Evolutionary conservation across 2,329 filamentous ascomycete species (phyloP).

Genomic region (Colletotrichum navitas): DNA sequence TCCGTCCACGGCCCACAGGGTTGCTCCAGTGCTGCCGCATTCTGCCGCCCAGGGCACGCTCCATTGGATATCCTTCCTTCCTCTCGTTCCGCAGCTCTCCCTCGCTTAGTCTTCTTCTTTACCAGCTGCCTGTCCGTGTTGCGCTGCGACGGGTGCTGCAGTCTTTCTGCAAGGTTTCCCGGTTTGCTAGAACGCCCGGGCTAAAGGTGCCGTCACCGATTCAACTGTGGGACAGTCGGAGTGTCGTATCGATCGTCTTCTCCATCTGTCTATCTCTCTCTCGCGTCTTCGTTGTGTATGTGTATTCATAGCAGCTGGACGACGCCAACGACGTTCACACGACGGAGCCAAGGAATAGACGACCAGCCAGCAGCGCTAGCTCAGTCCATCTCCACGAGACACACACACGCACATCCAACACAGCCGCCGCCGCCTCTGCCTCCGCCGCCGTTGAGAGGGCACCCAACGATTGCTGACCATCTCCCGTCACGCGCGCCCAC

Average conservation of each 20-base stretch:
- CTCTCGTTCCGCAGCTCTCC: slow-evolving; percentile 18
- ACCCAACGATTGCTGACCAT: slow-evolving; percentile 31
- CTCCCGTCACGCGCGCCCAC: slow-evolving; percentile 36
- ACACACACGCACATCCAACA: background rate
- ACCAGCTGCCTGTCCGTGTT: background rate
- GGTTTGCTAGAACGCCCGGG: slow-evolving; percentile 36
- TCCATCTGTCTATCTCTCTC: background rate
- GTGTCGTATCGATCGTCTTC: background rate
- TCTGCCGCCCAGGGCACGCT: slow-evolving; percentile 34
- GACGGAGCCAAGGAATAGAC: slow-evolving; percentile 16
- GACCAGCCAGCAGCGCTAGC: slow-evolving; percentile 30
- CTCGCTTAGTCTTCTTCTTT: background rate
- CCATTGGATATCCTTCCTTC: slow-evolving; percentile 20
- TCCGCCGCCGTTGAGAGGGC: slow-evolving; percentile 36
- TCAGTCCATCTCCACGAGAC: slow-evolving; percentile 31
- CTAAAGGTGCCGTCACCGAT: slow-evolving; percentile 10
- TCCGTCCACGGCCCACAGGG: slow-evolving; percentile 11
- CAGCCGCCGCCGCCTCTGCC: slow-evolving; percentile 12
- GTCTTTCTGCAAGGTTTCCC: slow-evolving; percentile 28
- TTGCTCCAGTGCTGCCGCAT: slow-evolving; percentile 36
- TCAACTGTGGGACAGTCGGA: slow-evolving; percentile 5
- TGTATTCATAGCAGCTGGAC: background rate
- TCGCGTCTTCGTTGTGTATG: background rate
- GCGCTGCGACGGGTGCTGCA: slow-evolving; percentile 11
- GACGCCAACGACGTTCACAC: background rate